Conservation (phyloP, 768 basidiomycete species). For the Wakefieldia striispora region DNA sequence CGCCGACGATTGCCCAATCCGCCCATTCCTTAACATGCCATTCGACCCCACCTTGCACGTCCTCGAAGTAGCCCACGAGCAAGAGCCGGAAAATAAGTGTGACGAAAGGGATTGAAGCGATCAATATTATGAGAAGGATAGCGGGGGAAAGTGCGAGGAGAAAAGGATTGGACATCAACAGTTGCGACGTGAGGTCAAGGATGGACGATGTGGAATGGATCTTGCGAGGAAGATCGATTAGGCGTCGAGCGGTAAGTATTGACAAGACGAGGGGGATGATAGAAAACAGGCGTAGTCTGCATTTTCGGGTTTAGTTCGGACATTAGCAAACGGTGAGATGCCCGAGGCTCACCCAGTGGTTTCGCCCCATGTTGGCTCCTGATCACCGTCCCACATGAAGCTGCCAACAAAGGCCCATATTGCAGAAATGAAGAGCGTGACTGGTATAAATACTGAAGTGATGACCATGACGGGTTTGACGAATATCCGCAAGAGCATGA, state of each 20-base stretch:
- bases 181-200: constrained; percentile 59
- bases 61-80: constrained; percentile 59
- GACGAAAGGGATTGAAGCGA: constrained; percentile 76
- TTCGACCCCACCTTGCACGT: constrained; percentile 41
- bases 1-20: constrained; percentile 67
- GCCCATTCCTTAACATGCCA: constrained; percentile 63
- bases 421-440: constrained; percentile 69
- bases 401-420: constrained; percentile 82
- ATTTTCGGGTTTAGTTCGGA: constrained; percentile 7
- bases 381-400: constrained; percentile 56
- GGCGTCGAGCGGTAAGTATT: constrained; percentile 65
- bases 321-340: not conserved
- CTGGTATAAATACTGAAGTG: constrained; percentile 74
- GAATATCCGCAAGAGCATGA: constrained; percentile 75
- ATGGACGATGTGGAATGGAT: constrained; percentile 63
- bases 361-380: constrained; percentile 77
- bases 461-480: constrained; percentile 80
- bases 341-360: constrained; percentile 61
- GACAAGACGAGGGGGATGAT: constrained; percentile 70
- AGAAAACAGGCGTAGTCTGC: constrained; percentile 61
- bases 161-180: constrained; percentile 71
- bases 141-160: constrained; percentile 72
- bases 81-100: constrained; percentile 77
- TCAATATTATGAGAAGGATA: constrained; percentile 62
- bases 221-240: constrained; percentile 67